phyloP scores from a whole-genome alignment of 2,329 filamentous ascomycete species.

The Claviceps monticola region DNA sequence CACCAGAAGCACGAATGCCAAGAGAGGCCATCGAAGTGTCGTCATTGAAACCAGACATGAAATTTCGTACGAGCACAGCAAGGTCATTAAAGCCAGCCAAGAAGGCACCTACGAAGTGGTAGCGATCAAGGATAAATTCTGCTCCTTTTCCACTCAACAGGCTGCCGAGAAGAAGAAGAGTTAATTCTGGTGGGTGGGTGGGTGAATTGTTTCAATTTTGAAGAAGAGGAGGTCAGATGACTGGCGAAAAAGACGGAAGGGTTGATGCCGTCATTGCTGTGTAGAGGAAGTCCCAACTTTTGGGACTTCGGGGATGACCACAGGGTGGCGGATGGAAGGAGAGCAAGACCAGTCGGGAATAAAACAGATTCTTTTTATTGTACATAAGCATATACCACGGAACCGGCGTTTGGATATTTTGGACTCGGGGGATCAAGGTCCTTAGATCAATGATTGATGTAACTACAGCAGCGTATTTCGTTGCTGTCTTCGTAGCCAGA shows the following conservation, averaged over 20 bases:
- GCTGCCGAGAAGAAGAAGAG: slow-evolving; percentile 30
- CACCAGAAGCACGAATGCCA: slow-evolving; percentile 76
- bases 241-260: too few relatives aligned
- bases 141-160: slow-evolving; percentile 68
- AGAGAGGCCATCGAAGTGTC: slow-evolving; percentile 61
- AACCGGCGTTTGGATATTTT: slow-evolving; percentile 6
- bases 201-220: too few relatives aligned
- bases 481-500: neutral
- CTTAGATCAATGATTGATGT: neutral
- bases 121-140: slow-evolving; percentile 86
- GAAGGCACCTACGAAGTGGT: slow-evolving; percentile 98
- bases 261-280: neutral
- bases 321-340: slow-evolving; percentile 15
- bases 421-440: neutral
- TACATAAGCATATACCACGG: slow-evolving; percentile 14
- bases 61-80: slow-evolving; percentile 64
- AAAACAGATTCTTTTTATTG: slow-evolving; percentile 18
- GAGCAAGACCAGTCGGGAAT: neutral
- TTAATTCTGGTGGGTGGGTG: neutral
- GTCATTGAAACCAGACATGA: slow-evolving; percentile 88
- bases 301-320: slow-evolving; percentile 20
- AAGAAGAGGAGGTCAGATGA: neutral
- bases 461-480: neutral
- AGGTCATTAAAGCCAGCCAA: slow-evolving; percentile 72
- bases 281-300: slow-evolving; percentile 17